Base-by-base conservation (phyloP, 192 early-diverging fungal genomes). In the Lobulomyces angularis region DNA sequence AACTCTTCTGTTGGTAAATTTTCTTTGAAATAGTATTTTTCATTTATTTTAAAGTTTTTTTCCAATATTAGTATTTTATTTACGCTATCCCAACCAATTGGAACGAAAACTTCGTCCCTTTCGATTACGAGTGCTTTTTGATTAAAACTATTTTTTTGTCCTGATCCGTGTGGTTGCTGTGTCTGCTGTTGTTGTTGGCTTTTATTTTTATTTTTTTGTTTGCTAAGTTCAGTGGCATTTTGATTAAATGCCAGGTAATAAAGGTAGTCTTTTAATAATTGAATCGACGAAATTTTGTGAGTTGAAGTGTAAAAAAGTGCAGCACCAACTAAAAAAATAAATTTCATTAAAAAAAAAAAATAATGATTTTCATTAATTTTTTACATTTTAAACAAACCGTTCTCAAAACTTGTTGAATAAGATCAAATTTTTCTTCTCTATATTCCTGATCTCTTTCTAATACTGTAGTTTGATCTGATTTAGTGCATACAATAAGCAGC, bases 341-440 rank as follows among this genome's bases (percentile, higher is more conserved):
- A 5, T 3, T 33, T 43, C 8, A 31, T 1, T 8, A 8, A 25
- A 33, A 16, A 14, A 17, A n/a, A 2, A 18, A 1, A 0, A 0
- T 7, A 14, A 7, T 1, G 9, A 22, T 29, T 41, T 23, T 30
- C 16, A 26, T 8, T 26, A 19, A 18, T 25, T 16, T 56, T 65
- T 67, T 62, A 85, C 82, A 90, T 69, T 83, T 84, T 46, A 97
- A 73, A 54, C 85, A 87, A 6, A 91, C 67, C 17, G 89, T 85
- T 39, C 93, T 75, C 35, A 93, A 62, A 19, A 74, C 70, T 53
- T 94, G 90, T 56, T 94, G 90, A 47, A 97, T 86, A 58, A 80
- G 92, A 55, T 97, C 93, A 62, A 97, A 91, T 29, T 81, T 80
- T 45, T 91, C 89, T 37, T 97, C 90, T 51, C 77, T 78, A 56